Base-by-base conservation (phyloP, 208 protist genomes). In the Herpetomonas muscarum region DNA sequence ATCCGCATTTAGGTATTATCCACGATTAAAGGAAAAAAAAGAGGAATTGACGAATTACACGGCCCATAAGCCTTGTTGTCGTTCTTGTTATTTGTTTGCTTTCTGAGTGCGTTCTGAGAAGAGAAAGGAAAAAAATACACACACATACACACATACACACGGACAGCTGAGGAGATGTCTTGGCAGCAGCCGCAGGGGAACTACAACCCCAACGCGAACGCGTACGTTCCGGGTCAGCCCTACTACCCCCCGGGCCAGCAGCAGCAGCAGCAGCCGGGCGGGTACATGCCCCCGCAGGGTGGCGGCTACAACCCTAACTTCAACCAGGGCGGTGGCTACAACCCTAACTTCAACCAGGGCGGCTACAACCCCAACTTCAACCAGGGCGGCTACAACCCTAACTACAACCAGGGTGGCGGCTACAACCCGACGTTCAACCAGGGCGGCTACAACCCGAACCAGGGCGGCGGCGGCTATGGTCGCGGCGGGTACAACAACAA, bases 121-220 rank as follows among this genome's bases (percentile, higher is more conserved):
- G 15, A 39, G 34, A 39, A 39, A 15, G 7, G 34, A 15, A 39
- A 39, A 39, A 15, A 39, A 39, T 15, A 15, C 15, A 39, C 34
- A 39, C 34, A 39, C 34, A 39, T 15, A 39, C 34, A n/a, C n/a
- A n/a, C n/a, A n/a, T n/a, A n/a, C n/a, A n/a, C n/a, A n/a, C n/a
- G n/a, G n/a, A n/a, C n/a, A n/a, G n/a, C n/a, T n/a, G n/a, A n/a
- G n/a, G n/a, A n/a, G n/a, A 92, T 92, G 85, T 81, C 85, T 25
- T 91, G 81, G 85, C 70, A 85, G 52, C 81, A 85, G 47, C 80
- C 80, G 15, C 66, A 64, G 24, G 83, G 80, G 2, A 79, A 76
- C 54, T 71, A 82, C 48, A 81, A 79, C 65, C 58, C 64, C 50
- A 81, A 70, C 61, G 70, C 56, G 51, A 66, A 54, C 55, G 30